Evolutionary conservation across 305 asterid species (phyloP), one percentile per base, ranked within the genome.

Genomic region (Euphrasia arctica): DNA sequence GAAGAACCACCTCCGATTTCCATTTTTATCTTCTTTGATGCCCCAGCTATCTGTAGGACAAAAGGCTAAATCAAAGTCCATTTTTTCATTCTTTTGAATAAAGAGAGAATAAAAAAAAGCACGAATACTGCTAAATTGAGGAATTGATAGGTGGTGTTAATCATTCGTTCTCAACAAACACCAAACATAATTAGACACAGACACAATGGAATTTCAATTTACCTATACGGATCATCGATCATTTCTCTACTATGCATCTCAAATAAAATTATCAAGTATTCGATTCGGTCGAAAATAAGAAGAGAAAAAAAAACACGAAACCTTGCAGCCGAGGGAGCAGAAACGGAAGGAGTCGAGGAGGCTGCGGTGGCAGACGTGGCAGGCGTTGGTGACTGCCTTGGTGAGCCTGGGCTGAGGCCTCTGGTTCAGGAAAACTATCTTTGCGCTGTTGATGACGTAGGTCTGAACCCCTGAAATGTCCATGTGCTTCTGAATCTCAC

Each of bases 291-390:
- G 2, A 36, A 36, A 36, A 36, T 36, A 9, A 39, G 27, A 25
- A 25, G 27, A 25, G 22, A 25, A 25, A 1, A 39, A 39, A 39
- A 3, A 39, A 39, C 45, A 39, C 12, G 12, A 39, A 49, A 81
- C 86, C 86, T 81, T 81, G 83, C 86, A 81, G 64, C 86, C 86
- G 56, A 81, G 80, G 70, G 86, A 81, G 75, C 86, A 81, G 80
- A 78, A 81, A 58, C 51, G 52, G 82, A 69, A 76, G 70, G 82
- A 73, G 34, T 81, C 86, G 68, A 81, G 83, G 70, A 81, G 83
- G 75, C 78, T 69, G 18, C 86, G 83, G 14, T 69, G 66, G 13
- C 86, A 81, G 76, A 74, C 83, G 13, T 29, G 63, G 76, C 86
- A 81, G 59, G 77, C 29, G 67, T 78, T 76, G 59, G 83, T 13